Base-by-base conservation (phyloP, 169 alveolate genomes). In the Prorocentrum cordatum region DNA sequence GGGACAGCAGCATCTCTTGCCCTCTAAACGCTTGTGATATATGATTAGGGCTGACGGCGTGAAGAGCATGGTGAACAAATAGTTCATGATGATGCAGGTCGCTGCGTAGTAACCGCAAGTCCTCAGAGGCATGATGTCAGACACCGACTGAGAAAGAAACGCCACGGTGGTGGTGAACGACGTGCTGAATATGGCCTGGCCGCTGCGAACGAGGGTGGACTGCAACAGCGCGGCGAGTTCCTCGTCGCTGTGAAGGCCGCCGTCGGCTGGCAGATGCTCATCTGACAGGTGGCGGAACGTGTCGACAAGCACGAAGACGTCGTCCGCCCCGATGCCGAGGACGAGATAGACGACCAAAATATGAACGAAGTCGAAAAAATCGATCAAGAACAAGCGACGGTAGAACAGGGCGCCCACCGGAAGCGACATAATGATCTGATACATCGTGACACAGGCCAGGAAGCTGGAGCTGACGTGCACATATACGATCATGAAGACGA, bases 311-410 rank as follows among this genome's bases (percentile, higher is more conserved):
- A 80, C 89, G 35, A 59, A 80, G 24, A 80, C 47, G 33, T 80
- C 89, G 29, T 80, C 89, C 18, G 89, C 89, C 2, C 89, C 89
- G 70, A 80, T 80, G 50, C 89, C 89, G n/a, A 80, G 73, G 14
- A 80, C 89, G 79, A 80, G 36, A n/a, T 80, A 80, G 10, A 80
- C 72, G 32, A 80, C 89, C n/a, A 80, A 36, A 77, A 80, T 62
- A 27, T 80, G 89, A 45, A 80, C 33, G 61, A 80, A 80, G 20
- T 80, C 79, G 29, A 80, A 80, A 50, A 61, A 80, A 20, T 35
- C 75, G 38, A 80, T 27, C 35, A 64, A 77, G 47, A 80, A 61
- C 16, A 80, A 71, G 10, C 86, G n/a, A n/a, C n/a, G n/a, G n/a
- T n/a, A n/a, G n/a, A n/a, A n/a, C n/a, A n/a, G n/a, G n/a, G n/a